Base-by-base conservation (phyloP, 164 flowering plant species). In the Berberis thunbergii region DNA sequence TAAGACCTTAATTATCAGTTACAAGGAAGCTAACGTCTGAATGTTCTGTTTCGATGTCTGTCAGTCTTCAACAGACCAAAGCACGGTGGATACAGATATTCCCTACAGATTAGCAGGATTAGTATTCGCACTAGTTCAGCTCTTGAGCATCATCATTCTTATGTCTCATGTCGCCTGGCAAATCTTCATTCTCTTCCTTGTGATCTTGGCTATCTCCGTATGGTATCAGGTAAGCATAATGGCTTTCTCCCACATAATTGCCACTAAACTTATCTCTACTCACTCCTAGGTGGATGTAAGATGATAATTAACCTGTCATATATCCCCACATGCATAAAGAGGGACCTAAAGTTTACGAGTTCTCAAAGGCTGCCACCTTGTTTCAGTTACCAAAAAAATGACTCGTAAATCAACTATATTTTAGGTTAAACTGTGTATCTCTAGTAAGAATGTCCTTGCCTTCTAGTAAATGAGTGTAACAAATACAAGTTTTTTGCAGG, bases 51-150 rank as follows among this genome's bases (percentile, higher is more conserved):
- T 53, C 59, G 59, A 26, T 58, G 49, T 44, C 13, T 61, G 49
- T 46, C 84, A 91, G 97, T 79, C 84, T 61, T 91, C 97, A 0
- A 86, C 84, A 4, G 97, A 91, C 75, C 97, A 91, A 77, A 85
- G 93, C 76, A 80, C 73, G 48, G 80, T 88, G 46, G 26, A 26
- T 26, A 26, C 26, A 26, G 26, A 26, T 26, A 26, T 26, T 26
- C 26, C 26, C 26, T 26, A 85, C 79, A 79, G 97, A 73, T 60
- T 91, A 61, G 96, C 91, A 44, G 97, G 91, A 69, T 67, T 86
- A 65, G 91, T 76, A 59, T 88, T 88, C 68, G 90, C 90, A 2
- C 81, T 86, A 4, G 78, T 90, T 67, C 97, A 88, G 81, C 77
- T 88, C 7, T 45, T 88, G 43, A 81, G 88, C 67, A 84, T 88